Conservation (phyloP, 2,329 filamentous ascomycete genomes). For the Chaetoscypha palmicola region DNA sequence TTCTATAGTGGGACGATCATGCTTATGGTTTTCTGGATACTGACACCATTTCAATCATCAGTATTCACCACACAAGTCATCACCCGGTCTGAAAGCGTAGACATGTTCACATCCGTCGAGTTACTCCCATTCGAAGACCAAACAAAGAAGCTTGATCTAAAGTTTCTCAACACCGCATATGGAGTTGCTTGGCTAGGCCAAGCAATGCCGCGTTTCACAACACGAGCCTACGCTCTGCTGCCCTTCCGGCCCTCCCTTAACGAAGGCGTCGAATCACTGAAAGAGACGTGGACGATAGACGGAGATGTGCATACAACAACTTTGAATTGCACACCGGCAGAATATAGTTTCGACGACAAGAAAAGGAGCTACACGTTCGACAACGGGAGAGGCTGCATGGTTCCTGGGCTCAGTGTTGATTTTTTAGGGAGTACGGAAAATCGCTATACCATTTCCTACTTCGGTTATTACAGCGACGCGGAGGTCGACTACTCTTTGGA, state of each 20-base stretch:
- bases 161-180: constrained; percentile 40
- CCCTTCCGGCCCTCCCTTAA: too few species aligned
- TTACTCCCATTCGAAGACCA: constrained; percentile 31
- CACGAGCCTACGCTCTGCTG: constrained; percentile 35
- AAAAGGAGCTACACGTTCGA: constrained; percentile 25
- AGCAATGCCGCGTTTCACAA: constrained; percentile 37
- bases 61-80: constrained; percentile 40
- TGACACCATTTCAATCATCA: constrained; percentile 50
- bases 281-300: constrained; percentile 20
- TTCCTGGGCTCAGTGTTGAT: too few species aligned
- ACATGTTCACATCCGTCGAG: constrained; percentile 22
- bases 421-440: too few species aligned
- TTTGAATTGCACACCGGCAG: constrained; percentile 34
- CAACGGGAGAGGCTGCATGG: constrained; percentile 35
- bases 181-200: constrained; percentile 42
- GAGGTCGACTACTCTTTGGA: constrained; percentile 32
- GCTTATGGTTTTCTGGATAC: constrained; percentile 45
- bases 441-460: too few species aligned
- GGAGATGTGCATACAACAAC: constrained; percentile 33
- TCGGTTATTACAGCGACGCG: too few species aligned
- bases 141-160: constrained; percentile 26
- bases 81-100: background rate
- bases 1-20: constrained; percentile 42
- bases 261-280: background rate
- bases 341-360: constrained; percentile 4